Evolutionary conservation across 345 rosid genomes (phyloP).

Genomic region (Eucalyptus sp.): DNA sequence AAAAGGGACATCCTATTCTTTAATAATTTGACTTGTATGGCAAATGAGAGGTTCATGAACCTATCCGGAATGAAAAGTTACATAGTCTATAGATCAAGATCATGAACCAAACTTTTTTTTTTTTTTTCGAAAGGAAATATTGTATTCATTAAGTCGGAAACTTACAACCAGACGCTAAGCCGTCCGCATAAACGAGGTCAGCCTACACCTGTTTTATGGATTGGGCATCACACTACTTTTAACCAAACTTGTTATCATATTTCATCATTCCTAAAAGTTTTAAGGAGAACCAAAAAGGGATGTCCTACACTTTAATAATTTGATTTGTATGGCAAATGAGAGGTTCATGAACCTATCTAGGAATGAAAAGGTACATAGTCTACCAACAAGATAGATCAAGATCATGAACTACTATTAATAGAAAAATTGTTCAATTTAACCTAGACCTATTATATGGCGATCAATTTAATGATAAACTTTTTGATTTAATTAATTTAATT

Average conservation of each 20-base stretch:
- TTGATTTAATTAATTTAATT: not conserved
- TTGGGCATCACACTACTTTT: not conserved
- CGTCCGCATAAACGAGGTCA: no score
- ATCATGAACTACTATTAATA: not conserved
- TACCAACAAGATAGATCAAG: not conserved
- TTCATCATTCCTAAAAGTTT: not conserved
- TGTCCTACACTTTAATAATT: not conserved
- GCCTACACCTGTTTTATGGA: not conserved
- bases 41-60: not conserved
- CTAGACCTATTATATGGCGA: accelerated
- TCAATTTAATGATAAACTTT: not conserved
- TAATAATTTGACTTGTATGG: not conserved
- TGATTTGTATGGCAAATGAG: not conserved
- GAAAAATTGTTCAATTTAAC: not conserved
- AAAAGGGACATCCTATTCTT: not conserved
- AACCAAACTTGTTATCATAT: not conserved
- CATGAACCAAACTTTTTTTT: not conserved
- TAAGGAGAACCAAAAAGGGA: not conserved
- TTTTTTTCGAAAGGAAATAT: no score
- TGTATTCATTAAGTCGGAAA: no score
- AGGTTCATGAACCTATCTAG: not conserved
- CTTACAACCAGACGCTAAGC: no score
- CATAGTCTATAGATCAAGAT: not conserved
- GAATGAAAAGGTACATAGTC: not conserved
- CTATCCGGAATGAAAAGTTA: not conserved